phyloP scores from a whole-genome alignment of 1,139 yeast species.

The Citeromyces siamensis region DNA sequence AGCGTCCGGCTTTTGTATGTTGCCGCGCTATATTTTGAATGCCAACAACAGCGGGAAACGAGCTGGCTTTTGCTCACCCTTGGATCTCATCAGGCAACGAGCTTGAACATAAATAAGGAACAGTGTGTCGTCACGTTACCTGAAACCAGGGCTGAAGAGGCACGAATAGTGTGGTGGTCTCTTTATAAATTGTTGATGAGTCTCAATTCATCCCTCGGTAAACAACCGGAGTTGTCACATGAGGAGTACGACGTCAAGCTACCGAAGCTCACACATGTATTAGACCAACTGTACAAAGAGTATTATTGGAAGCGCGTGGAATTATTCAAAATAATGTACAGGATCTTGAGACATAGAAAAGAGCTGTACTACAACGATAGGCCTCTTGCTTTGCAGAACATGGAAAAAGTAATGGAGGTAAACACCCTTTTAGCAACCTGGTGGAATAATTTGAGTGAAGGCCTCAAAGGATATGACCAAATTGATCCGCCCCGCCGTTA shows the following conservation, averaged over 20 bases:
- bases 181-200: slow-evolving; percentile 23
- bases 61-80: slow-evolving; percentile 30
- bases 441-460: slow-evolving; percentile 18
- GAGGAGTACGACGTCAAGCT: slow-evolving; percentile 24
- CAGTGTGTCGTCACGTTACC: slow-evolving; percentile 19
- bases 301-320: slow-evolving; percentile 21
- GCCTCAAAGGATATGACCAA: slow-evolving; percentile 18
- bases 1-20: slow-evolving; percentile 28
- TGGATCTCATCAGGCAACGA: slow-evolving; percentile 29
- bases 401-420: slow-evolving; percentile 23
- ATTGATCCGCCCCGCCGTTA: slow-evolving; percentile 19
- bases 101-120: slow-evolving; percentile 30
- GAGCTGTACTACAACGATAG: slow-evolving; percentile 17
- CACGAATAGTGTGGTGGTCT: slow-evolving; percentile 25
- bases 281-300: slow-evolving; percentile 19
- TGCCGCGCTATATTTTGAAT: slow-evolving; percentile 27
- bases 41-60: slow-evolving; percentile 29
- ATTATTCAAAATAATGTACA: slow-evolving; percentile 21
- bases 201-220: slow-evolving; percentile 26
- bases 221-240: slow-evolving; percentile 25
- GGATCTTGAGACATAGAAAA: slow-evolving; percentile 23
- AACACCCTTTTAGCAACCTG: slow-evolving; percentile 20
- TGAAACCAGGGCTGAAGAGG: slow-evolving; percentile 19
- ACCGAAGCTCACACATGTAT: slow-evolving; percentile 16
- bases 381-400: slow-evolving; percentile 22